Percentiles rank a stretch among this genome's conserved stretches.
Conservation (phyloP, 768 basidiomycete species). For the Naganishia randhawae region DNA sequence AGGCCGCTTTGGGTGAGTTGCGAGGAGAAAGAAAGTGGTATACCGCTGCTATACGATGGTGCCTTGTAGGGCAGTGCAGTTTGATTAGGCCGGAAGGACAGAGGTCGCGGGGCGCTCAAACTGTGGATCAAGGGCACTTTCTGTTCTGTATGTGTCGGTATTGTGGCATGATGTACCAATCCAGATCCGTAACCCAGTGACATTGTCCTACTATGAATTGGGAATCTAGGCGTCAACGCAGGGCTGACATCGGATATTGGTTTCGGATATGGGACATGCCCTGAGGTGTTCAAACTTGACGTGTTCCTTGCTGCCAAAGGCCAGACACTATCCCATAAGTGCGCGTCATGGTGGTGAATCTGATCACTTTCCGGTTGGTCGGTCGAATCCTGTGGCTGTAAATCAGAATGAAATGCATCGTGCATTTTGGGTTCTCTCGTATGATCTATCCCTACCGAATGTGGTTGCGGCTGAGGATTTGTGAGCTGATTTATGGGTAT, state of each 20-base stretch:
- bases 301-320: not conserved
- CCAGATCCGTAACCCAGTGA: not conserved
- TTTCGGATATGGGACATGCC: slow-evolving; percentile 6
- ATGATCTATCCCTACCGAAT: not conserved
- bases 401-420: not conserved
- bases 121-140: slow-evolving; percentile 14
- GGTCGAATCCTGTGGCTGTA: not conserved
- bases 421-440: not conserved
- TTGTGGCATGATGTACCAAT: not conserved
- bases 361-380: not conserved
- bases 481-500: not conserved
- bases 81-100: not conserved
- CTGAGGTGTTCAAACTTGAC: not conserved
- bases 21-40: not conserved
- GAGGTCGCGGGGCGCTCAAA: not conserved
- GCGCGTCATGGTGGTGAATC: not conserved
- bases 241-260: slow-evolving; percentile 1
- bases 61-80: not conserved
- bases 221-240: not conserved
- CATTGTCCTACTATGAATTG: slow-evolving; percentile 18
- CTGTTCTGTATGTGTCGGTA: not conserved
- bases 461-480: not conserved
- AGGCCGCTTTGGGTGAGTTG: not conserved
- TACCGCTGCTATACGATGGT: not conserved
- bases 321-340: slow-evolving; percentile 18